phyloP scores from a whole-genome alignment of 2,329 filamentous ascomycete genomes.

The Endothia cerciana region DNA sequence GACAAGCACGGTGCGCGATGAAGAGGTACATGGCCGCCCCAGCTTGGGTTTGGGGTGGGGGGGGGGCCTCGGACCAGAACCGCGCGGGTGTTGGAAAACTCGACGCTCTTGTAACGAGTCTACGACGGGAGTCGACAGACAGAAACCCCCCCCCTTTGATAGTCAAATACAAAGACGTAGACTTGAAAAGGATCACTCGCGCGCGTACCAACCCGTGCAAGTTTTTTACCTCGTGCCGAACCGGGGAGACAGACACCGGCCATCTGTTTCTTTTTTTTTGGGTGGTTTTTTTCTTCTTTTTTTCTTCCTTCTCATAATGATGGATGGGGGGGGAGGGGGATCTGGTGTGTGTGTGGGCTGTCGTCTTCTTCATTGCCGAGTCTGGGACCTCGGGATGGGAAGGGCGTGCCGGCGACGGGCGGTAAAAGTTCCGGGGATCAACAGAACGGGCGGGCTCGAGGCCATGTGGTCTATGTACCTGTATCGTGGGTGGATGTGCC shows the following conservation, averaged over 20 bases:
- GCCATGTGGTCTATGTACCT: too few relatives aligned
- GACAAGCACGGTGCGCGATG: not conserved
- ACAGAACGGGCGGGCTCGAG: too few relatives aligned
- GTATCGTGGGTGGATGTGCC: too few relatives aligned
- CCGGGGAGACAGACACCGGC: too few relatives aligned
- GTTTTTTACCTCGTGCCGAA: too few relatives aligned
- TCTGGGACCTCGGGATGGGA: too few relatives aligned
- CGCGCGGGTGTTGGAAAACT: not conserved
- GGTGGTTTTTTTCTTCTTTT: not conserved
- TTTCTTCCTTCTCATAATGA: not conserved
- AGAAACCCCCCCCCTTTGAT: not conserved
- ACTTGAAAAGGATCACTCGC: slow-evolving; percentile 17
- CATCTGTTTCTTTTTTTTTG: not conserved
- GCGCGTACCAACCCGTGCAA: not conserved
- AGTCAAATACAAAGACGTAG: slow-evolving; percentile 28
- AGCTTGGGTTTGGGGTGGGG: too few relatives aligned
- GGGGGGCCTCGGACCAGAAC: not conserved
- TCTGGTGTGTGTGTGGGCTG: not conserved
- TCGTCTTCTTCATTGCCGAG: too few relatives aligned
- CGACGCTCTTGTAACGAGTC: not conserved
- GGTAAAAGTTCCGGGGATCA: too few relatives aligned
- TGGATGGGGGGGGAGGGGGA: too few relatives aligned
- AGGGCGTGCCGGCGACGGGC: not conserved
- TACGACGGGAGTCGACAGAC: not conserved
- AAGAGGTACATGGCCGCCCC: not conserved